Percentiles rank a stretch among this genome's conserved stretches.
phyloP scores from a whole-genome alignment of 2,329 filamentous ascomycete species.

The Penicillium sp. region DNA sequence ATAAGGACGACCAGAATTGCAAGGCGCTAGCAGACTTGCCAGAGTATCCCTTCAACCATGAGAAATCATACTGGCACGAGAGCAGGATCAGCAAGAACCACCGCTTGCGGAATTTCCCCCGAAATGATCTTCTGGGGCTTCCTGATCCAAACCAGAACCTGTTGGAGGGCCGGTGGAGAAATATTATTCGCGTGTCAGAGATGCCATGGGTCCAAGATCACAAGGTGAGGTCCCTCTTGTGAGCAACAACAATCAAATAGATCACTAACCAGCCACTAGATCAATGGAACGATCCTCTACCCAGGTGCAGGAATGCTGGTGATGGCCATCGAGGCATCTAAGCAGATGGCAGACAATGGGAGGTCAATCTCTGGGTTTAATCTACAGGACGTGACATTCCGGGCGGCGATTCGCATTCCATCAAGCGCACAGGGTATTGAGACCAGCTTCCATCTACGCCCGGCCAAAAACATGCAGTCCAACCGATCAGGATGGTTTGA shows the following conservation, averaged over 20 bases:
- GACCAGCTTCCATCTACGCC: too few species aligned
- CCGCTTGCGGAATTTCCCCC: constrained; percentile 15
- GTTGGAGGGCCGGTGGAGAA: constrained; percentile 23
- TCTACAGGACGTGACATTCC: constrained; percentile 23
- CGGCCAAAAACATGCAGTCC: too few species aligned
- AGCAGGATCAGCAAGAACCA: constrained; percentile 20
- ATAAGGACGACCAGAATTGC: background rate
- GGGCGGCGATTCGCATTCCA: constrained; percentile 8
- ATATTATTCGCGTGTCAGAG: constrained; percentile 25
- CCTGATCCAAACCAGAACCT: constrained; percentile 12
- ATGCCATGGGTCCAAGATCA: constrained; percentile 33
- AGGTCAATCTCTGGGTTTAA: constrained; percentile 1
- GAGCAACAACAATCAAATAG: too few species aligned
- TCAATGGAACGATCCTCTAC: constrained; percentile 18
- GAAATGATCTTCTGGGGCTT: constrained; percentile 26
- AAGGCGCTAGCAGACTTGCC: constrained; percentile 24
- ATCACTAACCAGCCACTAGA: too few species aligned
- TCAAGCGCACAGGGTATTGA: too few species aligned
- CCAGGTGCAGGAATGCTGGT: constrained; percentile 30
- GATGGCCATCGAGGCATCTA: constrained; percentile 31
- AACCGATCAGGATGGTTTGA: too few species aligned
- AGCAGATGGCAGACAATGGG: background rate
- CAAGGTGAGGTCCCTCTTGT: constrained; percentile 5
- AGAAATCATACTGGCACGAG: constrained; percentile 26
- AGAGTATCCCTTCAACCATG: constrained; percentile 28